phyloP scores from a whole-genome alignment of 371 early-diverging fungal genomes.

The Actinomortierella ambigua region DNA sequence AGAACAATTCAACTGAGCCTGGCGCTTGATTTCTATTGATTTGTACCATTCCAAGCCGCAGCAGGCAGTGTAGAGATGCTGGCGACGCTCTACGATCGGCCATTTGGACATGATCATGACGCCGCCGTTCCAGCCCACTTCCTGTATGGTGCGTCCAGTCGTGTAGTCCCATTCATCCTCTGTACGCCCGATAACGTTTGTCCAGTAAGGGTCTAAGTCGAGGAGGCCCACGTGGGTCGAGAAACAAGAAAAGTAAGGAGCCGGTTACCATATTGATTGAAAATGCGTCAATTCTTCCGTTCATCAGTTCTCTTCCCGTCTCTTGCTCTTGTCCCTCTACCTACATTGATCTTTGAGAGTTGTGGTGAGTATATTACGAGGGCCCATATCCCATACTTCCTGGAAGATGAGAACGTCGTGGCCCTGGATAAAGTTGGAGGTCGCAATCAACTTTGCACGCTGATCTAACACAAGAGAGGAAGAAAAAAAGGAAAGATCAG shows the following conservation, averaged over 20 bases:
- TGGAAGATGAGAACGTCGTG: conserved; percentile 36
- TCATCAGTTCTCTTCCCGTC: too few relatives aligned
- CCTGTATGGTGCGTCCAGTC: conserved; percentile 20
- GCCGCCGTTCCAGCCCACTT: conserved; percentile 25
- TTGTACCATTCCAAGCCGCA: conserved; percentile 42
- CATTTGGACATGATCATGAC: conserved; percentile 39
- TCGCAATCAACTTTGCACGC: conserved; percentile 21
- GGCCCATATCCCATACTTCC: conserved; percentile 23
- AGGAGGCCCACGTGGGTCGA: too few relatives aligned
- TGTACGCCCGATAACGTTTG: conserved; percentile 31
- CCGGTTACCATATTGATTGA: too few relatives aligned
- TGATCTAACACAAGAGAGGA: not conserved
- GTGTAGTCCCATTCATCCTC: conserved; percentile 41
- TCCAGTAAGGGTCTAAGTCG: conserved; percentile 27
- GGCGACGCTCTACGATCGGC: conserved; percentile 32
- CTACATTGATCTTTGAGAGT: conserved; percentile 21
- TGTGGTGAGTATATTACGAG: conserved; percentile 12
- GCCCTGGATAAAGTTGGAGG: conserved; percentile 30
- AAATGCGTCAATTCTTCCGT: too few relatives aligned
- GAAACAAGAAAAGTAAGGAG: too few relatives aligned
- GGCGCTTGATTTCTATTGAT: not conserved
- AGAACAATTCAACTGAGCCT: not conserved
- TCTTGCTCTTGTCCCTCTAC: too few relatives aligned
- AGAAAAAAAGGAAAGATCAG: too few relatives aligned
- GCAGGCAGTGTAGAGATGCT: conserved; percentile 23